Evolutionary conservation across 2,329 filamentous ascomycete species (phyloP), one percentile per base, ranked within the genome.

Genomic region (Stagonosporopsis chrysanthemi): DNA sequence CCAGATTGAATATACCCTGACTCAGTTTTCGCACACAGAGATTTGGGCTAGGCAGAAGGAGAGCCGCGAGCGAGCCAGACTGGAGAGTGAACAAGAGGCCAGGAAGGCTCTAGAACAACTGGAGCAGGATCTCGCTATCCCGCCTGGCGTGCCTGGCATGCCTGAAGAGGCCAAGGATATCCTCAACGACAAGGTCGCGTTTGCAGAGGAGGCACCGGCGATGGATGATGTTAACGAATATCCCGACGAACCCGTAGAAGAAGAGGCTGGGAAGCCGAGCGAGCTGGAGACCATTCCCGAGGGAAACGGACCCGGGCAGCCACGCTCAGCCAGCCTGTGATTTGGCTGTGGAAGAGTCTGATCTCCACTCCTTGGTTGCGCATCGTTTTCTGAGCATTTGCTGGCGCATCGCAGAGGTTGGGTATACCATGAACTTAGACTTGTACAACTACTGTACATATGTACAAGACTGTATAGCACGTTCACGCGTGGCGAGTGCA

Each of bases 1-100:
- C 48, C 87, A 85, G 72, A 93, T 98, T 69, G 84, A 89, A 62
- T 76, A 82, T 8, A 84, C 84, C 14, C 79, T 92, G 28, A 80
- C 80, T 28, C 80, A 84, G 26, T 83, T 92, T 63, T 85, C 81
- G 0, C 78, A 77, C 62, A 72, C 68, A 1, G 50, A 64, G 28
- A 17, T 57, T 26, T 17, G 54, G 9, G 24, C 24, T 1, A 28
- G 29, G 17, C 54, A 57, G 31, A 47, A 43, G 31, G 42, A 63
- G 45, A 52, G 50, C 12, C 62, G 56, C 15, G 43, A 38, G 12
- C 47, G 43, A 11, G 52, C 57, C 14, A 56, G 33, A 43, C 39
- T 51, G 15, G 45, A 39, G 31, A 58, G 61, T 49, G 8, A 15
- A 5, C 29, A 56, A 17, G 29, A 56, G 35, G 55, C 52, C 12